Evolutionary conservation across 2,329 filamentous ascomycete genomes (phyloP), one percentile per base, ranked within the genome.

Genomic region (Chaetomium globosum): DNA sequence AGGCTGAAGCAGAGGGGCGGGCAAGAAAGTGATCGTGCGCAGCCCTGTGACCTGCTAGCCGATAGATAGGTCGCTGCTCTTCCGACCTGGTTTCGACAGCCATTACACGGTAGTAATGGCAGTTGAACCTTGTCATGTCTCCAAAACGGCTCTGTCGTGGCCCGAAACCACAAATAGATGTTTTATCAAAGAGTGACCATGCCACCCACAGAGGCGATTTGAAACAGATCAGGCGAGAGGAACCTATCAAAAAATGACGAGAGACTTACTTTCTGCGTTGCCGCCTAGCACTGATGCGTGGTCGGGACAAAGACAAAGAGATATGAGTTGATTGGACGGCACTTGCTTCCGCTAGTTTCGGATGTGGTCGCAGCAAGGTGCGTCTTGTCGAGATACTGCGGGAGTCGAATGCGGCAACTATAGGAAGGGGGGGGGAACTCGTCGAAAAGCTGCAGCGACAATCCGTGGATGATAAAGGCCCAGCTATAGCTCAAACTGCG

Each of bases 381-480:
- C 13, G 23, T 16, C 19, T 49, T 49, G 26, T 19, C 43, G 16
- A 21, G 43, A 31, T 26, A 26, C n/a, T 39, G n/a, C 39, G 31
- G 31, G 31, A 39, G 16, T 21, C 53, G 31, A 56, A 9, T 21
- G 49, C 16, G 30, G 26, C 23, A 48, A 48, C n/a, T 46, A 26
- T 12, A 49, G 9, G 49, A 51, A 21, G 19, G 23, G 51, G 30
- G 49, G 19, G 46, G 30, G n/a, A n/a, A 19, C 23, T 55, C 23
- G 31, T 43, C 46, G 52, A 8, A 57, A 61, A 31, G 43, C 30
- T 46, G 54, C 58, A 46, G 56, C 30, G 63, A 55, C 64, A 63
- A 49, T 60, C 62, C 39, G 56, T 12, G 49, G 28, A 65, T 69
- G 65, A 65, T 67, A 65, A 68, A 69, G 65, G 55, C 19, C 19